Base-by-base conservation (phyloP, 108 stramenopile species). In the Nitzschia palea region DNA sequence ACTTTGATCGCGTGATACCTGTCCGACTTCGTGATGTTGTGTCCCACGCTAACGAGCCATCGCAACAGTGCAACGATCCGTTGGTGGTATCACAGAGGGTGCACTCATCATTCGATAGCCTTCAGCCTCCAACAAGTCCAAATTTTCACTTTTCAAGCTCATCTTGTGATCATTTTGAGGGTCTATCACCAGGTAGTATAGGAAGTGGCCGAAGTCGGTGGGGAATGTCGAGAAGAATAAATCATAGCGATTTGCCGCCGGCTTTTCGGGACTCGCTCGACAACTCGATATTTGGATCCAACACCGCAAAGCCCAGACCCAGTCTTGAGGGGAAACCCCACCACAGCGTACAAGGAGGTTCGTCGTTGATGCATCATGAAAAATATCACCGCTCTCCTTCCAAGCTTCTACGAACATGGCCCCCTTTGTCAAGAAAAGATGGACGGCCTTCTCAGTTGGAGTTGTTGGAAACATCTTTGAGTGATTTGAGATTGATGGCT, bases 211-310 rank as follows among this genome's bases (percentile, higher is more conserved):
- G 2, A n/a, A 26, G 32, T 22, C 27, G 59, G n/a, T n/a, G 3
- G 15, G 40, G 25, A 18, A 60, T 20, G 20, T 34, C 36, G 9
- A 18, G 37, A n/a, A 31, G 27, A 5, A 60, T 34, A 2, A 31
- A 56, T 17, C 29, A 1, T 0, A 5, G 17, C 37, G 59, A 60
- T 1, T 42, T 60, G 18, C 59, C 59, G 40, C 59, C 59, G 10
- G 59, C 59, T 2, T 60, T 60, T 40, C 35, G 59, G 20, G 59
- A 22, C 18, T 60, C 59, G 2, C n/a, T n/a, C n/a, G n/a, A n/a
- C n/a, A n/a, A n/a, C n/a, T n/a, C n/a, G n/a, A n/a, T n/a, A n/a
- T n/a, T n/a, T n/a, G n/a, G n/a, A n/a, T n/a, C n/a, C n/a, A n/a
- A n/a, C n/a, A n/a, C n/a, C n/a, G n/a, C n/a, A n/a, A n/a, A n/a